phyloP scores from a whole-genome alignment of 805 yeast genomes.

The Ogataea ramenticola region DNA sequence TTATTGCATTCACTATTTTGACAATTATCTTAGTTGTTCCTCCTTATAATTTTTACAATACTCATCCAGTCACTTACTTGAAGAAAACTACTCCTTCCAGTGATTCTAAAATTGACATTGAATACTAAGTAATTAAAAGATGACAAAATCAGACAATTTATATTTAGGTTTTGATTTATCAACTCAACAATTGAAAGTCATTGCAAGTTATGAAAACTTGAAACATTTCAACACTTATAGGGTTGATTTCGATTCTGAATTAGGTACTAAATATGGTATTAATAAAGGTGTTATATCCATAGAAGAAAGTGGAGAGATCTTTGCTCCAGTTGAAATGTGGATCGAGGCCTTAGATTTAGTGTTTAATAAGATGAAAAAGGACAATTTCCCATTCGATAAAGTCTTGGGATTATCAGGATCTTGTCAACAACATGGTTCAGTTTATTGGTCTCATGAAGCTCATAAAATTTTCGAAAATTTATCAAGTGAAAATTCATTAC shows the following conservation, averaged over 20 bases:
- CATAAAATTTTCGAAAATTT: slow-evolving; percentile 32
- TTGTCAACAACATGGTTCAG: slow-evolving; percentile 90
- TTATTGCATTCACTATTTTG: slow-evolving; percentile 28
- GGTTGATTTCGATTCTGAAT: slow-evolving; percentile 67
- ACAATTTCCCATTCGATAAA: slow-evolving; percentile 46
- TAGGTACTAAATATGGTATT: slow-evolving; percentile 49
- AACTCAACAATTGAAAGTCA: slow-evolving; percentile 80
- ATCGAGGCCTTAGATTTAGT: slow-evolving; percentile 70
- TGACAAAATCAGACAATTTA: slow-evolving; percentile 16
- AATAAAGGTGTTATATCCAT: slow-evolving; percentile 62
- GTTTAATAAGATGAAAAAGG: slow-evolving; percentile 41
- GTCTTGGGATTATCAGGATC: slow-evolving; percentile 76
- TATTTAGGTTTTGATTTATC: slow-evolving; percentile 80
- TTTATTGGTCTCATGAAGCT: slow-evolving; percentile 61
- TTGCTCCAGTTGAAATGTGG: slow-evolving; percentile 88
- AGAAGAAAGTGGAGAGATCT: slow-evolving; percentile 50
- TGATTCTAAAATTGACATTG: slow-evolving; percentile 9
- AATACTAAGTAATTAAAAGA: slow-evolving; percentile 8
- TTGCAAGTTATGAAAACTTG: slow-evolving; percentile 51
- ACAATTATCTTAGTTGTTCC: slow-evolving; percentile 41
- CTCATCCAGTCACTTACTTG: slow-evolving; percentile 34
- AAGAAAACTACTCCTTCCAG: neutral
- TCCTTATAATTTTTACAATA: slow-evolving; percentile 50
- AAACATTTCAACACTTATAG: slow-evolving; percentile 47
- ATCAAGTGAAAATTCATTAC: slow-evolving; percentile 26